These are phyloP conservation scores for Aspergillus quadrilineatus DNA, from an alignment of 2,329 filamentous ascomycete species.

Conservation along the genomic window DNA sequence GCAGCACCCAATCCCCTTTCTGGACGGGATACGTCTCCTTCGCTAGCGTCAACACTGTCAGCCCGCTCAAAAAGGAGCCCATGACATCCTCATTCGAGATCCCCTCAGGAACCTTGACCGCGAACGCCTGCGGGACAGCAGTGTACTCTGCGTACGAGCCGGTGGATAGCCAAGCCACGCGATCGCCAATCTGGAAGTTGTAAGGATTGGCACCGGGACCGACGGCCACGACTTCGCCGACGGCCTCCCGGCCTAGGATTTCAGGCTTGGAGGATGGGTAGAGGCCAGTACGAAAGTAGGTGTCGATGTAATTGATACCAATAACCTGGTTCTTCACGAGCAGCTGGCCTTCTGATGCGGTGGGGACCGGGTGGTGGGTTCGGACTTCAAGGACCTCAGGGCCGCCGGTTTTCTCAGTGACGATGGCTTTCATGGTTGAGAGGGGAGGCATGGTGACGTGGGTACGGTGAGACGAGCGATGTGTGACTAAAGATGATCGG, in stretches of 20 bases:
- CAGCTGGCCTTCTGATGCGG: constrained; percentile 66
- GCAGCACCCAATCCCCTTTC: constrained; percentile 75
- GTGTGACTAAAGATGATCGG: constrained; percentile 2
- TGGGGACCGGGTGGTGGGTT: constrained; percentile 69
- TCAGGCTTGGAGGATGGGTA: constrained; percentile 72
- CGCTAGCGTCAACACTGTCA: constrained; percentile 78
- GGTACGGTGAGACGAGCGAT: constrained; percentile 18
- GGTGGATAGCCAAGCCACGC: constrained; percentile 67
- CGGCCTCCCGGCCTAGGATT: constrained; percentile 75
- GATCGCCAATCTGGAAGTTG: constrained; percentile 64
- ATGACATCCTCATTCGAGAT: constrained; percentile 64
- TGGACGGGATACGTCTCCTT: constrained; percentile 71
- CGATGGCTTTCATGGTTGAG: constrained; percentile 69
- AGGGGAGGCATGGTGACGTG: constrained; percentile 46
- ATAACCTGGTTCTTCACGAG: constrained; percentile 77
- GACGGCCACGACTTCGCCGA: constrained; percentile 66
- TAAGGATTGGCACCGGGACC: constrained; percentile 53
- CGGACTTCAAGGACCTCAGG: constrained; percentile 70
- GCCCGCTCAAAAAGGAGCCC: constrained; percentile 72
- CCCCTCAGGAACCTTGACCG: constrained; percentile 63
- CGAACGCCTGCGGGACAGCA: constrained; percentile 52
- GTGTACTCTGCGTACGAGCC: constrained; percentile 62
- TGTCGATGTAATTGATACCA: constrained; percentile 89
- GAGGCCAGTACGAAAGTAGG: constrained; percentile 82
- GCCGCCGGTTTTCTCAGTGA: constrained; percentile 70